phyloP scores from a whole-genome alignment of 495 filamentous ascomycete genomes.

The Viridothelium virens region DNA sequence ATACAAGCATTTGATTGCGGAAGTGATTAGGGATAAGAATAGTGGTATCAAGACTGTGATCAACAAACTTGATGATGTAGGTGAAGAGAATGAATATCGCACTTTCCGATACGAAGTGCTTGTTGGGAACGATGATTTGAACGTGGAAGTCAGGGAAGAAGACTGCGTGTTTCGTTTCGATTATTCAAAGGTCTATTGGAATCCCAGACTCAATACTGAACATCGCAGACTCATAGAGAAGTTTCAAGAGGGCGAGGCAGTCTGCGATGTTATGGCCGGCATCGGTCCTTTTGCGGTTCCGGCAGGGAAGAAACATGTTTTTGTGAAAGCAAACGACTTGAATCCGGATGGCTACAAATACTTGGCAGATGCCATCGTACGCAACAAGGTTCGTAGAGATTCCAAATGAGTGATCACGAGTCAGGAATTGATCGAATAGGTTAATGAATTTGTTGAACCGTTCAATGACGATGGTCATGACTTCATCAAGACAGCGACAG shows the following conservation, averaged over 20 bases:
- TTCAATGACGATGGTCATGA: constrained; percentile 71
- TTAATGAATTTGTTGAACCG: constrained; percentile 62
- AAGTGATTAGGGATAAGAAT: constrained; percentile 85
- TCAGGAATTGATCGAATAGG: constrained; percentile 37
- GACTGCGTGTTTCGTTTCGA: constrained; percentile 61
- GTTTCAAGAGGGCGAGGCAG: constrained; percentile 77
- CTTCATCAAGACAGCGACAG: constrained; percentile 67
- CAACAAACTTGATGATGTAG: constrained; percentile 88
- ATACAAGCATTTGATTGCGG: constrained; percentile 75
- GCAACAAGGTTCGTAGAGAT: constrained; percentile 59
- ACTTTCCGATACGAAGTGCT: constrained; percentile 94
- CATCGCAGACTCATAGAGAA: constrained; percentile 70
- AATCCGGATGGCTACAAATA: constrained; percentile 78
- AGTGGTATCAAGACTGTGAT: constrained; percentile 74
- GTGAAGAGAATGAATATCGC: constrained; percentile 72
- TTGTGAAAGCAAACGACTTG: constrained; percentile 95
- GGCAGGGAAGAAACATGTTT: constrained; percentile 79
- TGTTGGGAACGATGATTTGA: constrained; percentile 66
- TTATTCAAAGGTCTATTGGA: constrained; percentile 94
- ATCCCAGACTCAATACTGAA: constrained; percentile 79
- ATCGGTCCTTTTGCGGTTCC: constrained; percentile 94
- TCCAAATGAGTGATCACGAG: constrained; percentile 12
- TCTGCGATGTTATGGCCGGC: constrained; percentile 96
- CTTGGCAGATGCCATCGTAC: constrained; percentile 58
- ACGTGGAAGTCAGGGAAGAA: constrained; percentile 63